Percentiles rank a stretch among this genome's conserved stretches.
Conservation (phyloP, 176 grass and related monocot genomes). For the Thinopyrum elongatum region DNA sequence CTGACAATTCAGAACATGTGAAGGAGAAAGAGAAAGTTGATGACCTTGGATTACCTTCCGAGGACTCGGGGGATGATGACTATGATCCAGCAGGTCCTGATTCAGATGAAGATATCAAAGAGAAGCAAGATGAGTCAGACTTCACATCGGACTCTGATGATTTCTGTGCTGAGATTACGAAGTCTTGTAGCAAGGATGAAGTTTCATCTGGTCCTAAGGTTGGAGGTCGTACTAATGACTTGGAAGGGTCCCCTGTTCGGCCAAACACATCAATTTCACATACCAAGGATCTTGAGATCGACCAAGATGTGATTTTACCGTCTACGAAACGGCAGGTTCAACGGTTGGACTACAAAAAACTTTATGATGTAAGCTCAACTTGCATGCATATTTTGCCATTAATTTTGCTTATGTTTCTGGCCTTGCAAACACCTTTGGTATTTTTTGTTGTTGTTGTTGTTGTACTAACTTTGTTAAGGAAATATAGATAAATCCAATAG, state of each 20-base stretch:
- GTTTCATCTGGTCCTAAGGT: conserved; percentile 35
- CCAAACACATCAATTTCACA: conserved; percentile 5
- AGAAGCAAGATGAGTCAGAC: conserved; percentile 66
- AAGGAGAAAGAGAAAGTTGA: conserved; percentile 43
- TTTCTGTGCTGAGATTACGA: conserved; percentile 71
- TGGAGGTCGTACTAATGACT: conserved; percentile 9
- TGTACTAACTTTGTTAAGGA: conserved; percentile 10
- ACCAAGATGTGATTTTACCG: conserved; percentile 27
- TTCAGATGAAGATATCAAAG: conserved; percentile 54
- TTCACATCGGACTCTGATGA: conserved; percentile 90
- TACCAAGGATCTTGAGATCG: conserved; percentile 40
- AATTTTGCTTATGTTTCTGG: conserved; percentile 4
- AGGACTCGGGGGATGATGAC: conserved; percentile 86
- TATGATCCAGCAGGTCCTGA: conserved; percentile 64
- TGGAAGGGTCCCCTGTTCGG: neutral
- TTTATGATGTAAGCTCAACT: conserved; percentile 68
- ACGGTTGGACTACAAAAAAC: conserved; percentile 71
- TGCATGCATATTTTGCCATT: conserved; percentile 15
- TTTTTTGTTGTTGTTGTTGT: conserved; percentile 1
- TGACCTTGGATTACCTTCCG: conserved; percentile 63
- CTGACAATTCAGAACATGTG: conserved; percentile 43
- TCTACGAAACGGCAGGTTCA: conserved; percentile 52
- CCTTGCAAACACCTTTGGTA: neutral
- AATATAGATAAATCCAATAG: conserved; percentile 18
- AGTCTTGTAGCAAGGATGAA: conserved; percentile 46